These are phyloP conservation scores for Penicillium sp. DNA, from an alignment of 2,329 filamentous ascomycete genomes.

Conservation along the genomic window DNA sequence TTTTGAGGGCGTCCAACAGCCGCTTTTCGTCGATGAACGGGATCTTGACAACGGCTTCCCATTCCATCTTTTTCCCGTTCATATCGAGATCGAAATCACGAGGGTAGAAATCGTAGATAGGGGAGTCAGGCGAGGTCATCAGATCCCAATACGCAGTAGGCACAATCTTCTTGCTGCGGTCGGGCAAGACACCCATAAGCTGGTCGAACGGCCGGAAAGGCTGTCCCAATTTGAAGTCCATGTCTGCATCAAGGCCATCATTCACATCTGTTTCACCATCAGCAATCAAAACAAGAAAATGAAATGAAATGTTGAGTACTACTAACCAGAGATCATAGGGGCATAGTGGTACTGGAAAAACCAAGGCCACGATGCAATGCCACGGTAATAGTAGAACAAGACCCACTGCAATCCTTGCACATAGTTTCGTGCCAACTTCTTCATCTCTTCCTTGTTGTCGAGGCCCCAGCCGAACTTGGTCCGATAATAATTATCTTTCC, in stretches of 20 bases:
- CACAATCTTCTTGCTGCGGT: conserved; percentile 96
- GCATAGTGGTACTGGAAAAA: conserved; percentile 97
- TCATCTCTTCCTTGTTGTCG: conserved; percentile 76
- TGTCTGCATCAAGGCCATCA: conserved; percentile 78
- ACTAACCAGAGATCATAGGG: conserved; percentile 80
- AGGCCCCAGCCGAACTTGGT: conserved; percentile 88
- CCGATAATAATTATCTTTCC: conserved; percentile 93
- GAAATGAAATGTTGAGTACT: conserved; percentile 21
- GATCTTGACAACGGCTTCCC: conserved; percentile 98
- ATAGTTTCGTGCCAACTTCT: conserved; percentile 86
- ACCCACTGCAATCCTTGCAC: conserved; percentile 98
- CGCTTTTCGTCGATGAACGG: conserved; percentile 95
- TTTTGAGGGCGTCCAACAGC: conserved; percentile 78
- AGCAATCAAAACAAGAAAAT: conserved; percentile 14
- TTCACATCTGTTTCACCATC: conserved; percentile 64
- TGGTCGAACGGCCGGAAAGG: conserved; percentile 95
- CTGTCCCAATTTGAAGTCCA: conserved; percentile 90
- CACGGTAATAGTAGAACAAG: conserved; percentile 94
- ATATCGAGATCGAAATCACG: conserved; percentile 96
- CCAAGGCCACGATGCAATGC: conserved; percentile 98
- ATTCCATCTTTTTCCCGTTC: conserved; percentile 99
- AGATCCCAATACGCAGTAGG: conserved; percentile 81
- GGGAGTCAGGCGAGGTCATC: conserved; percentile 86
- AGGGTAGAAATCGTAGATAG: conserved; percentile 97
- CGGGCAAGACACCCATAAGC: conserved; percentile 95